These are phyloP conservation scores for Tetraselmis chui DNA, from an alignment of 139 green algal genomes.

Conservation along the genomic window DNA sequence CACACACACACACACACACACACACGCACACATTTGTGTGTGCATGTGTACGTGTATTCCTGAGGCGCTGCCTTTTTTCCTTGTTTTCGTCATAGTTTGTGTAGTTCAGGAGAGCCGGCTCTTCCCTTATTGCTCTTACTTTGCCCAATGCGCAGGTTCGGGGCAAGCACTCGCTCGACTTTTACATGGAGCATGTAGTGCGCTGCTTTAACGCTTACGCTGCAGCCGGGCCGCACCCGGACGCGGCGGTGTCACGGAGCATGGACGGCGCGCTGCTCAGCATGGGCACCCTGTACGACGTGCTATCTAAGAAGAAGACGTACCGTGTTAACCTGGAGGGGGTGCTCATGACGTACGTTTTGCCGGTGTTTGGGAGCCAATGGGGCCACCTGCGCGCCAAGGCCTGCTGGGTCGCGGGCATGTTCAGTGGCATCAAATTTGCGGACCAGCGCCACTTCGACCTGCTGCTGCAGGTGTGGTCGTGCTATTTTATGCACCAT, in stretches of 20 bases:
- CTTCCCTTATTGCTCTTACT: too few species aligned
- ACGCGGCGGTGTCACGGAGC: slow-evolving; percentile 42
- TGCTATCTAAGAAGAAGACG: slow-evolving; percentile 68
- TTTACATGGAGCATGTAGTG: slow-evolving; percentile 27
- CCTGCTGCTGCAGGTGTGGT: not conserved
- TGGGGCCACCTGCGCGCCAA: slow-evolving; percentile 82
- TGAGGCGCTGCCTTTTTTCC: slow-evolving; percentile 20
- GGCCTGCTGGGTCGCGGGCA: slow-evolving; percentile 78
- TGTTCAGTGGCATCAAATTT: slow-evolving; percentile 78
- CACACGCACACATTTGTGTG: too few species aligned
- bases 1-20: too few species aligned
- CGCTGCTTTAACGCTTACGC: slow-evolving; percentile 33
- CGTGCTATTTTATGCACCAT: too few species aligned
- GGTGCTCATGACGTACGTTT: slow-evolving; percentile 73
- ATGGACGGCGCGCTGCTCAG: slow-evolving; percentile 88
- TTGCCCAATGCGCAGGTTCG: slow-evolving; percentile 1
- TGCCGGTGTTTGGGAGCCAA: slow-evolving; percentile 59
- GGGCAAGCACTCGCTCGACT: not conserved
- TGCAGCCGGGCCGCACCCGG: slow-evolving; percentile 20
- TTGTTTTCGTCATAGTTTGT: too few species aligned
- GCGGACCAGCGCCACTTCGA: slow-evolving; percentile 30
- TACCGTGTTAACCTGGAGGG: slow-evolving; percentile 81
- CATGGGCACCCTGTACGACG: slow-evolving; percentile 67
- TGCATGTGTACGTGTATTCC: slow-evolving; percentile 10
- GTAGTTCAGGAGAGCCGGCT: too few species aligned